Evolutionary conservation across 257 asterid genomes (phyloP).

Genomic region (Perilla frutescens): DNA sequence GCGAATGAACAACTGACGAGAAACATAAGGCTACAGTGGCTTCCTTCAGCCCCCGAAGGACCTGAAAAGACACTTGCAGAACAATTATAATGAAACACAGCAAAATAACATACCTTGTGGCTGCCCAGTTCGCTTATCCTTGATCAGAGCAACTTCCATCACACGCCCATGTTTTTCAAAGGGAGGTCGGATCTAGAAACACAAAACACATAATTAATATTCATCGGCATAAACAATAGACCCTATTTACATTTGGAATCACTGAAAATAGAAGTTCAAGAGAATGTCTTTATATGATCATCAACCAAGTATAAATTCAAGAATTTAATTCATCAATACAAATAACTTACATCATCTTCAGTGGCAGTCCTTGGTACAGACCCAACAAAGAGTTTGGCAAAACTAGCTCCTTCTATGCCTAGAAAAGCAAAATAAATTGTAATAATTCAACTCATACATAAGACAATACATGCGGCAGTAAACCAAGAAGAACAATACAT

Average conservation of each 20-base stretch:
- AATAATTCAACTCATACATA: constrained; percentile 19
- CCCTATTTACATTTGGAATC: background rate
- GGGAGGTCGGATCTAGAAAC: constrained; percentile 76
- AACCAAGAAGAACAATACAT: constrained; percentile 4
- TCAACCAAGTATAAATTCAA: background rate
- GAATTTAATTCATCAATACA: constrained; percentile 25
- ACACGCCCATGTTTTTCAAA: constrained; percentile 86
- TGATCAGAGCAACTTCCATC: constrained; percentile 90
- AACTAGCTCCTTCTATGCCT: constrained; percentile 72
- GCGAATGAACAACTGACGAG: constrained; percentile 65
- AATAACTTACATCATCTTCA: constrained; percentile 80
- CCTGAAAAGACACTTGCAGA: constrained; percentile 74
- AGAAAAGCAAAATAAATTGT: constrained; percentile 11
- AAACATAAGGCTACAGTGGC: constrained; percentile 65
- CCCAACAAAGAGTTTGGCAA: constrained; percentile 90
- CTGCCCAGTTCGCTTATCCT: constrained; percentile 92
- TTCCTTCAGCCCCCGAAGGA: constrained; percentile 77
- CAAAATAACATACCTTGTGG: constrained; percentile 83
- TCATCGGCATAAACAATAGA: constrained; percentile 17
- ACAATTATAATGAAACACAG: constrained; percentile 33
- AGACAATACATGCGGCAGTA: background rate
- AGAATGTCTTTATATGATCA: background rate
- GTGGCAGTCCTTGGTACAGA: constrained; percentile 90
- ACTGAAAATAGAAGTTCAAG: background rate
- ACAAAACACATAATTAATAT: constrained; percentile 33